Evolutionary conservation across 768 basidiomycete species (phyloP), one percentile per base, ranked within the genome.

Genomic region (Russula vinacea): DNA sequence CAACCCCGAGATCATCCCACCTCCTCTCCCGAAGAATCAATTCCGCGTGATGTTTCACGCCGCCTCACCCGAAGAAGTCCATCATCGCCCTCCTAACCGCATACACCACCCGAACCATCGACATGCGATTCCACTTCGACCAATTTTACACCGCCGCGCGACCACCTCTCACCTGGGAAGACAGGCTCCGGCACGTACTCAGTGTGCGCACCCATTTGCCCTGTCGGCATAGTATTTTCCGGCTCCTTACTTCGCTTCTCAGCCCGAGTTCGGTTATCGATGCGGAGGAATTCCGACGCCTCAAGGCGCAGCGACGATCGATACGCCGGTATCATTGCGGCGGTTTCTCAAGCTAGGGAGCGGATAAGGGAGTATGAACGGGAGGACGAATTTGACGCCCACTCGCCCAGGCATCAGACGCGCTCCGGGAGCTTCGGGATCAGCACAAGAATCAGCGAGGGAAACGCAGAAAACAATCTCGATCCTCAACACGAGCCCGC

Each of bases 51-150:
- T 65, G 64, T 65, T 59, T 42, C 64, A 65, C 64, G 64, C 47
- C 35, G 54, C 54, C 53, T 53, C 37, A 29, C 26, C 24, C 22
- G 53, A 60, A 50, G 64, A 61, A 17, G 32, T 33, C 19, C 26
- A 52, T 45, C 47, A 61, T 14, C 64, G 29, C 29, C 29, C 29
- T 45, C 42, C 56, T 39, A 55, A 35, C 54, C 58, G 33, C 10
- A 40, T 51, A 0, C 64, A 61, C 45, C 64, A 60, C 51, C 64
- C 64, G n/a, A 65, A 65, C 35, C 64, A 65, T 52, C 64, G 64
- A 32, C 54, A 65, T 35, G 64, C 64, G 2, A 35, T 61, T 13
- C 64, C 64, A 22, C 64, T 19, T 47, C 64, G 64, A 56, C 49
- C 64, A 13, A 65, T 65, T 61, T 24, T 65, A 52, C 49, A 44